Evolutionary conservation across 73 alveolate genomes (phyloP).

Genomic region (Paramecium caudatum): DNA sequence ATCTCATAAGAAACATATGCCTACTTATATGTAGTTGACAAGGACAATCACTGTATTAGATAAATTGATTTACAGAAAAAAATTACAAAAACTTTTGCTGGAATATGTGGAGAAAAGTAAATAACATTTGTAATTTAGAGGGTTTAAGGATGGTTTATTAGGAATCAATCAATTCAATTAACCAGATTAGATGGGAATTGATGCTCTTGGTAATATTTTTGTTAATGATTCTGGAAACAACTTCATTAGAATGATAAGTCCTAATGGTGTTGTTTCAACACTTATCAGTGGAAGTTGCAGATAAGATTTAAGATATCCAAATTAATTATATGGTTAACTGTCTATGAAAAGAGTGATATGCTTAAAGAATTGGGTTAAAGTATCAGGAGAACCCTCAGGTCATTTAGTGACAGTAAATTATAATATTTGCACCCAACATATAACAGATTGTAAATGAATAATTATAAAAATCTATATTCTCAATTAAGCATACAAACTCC

Average conservation of each 20-base stretch:
- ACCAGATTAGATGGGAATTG: slow-evolving; percentile 68
- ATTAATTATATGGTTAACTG: neutral
- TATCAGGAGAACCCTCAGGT: slow-evolving; percentile 44
- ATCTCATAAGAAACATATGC: neutral
- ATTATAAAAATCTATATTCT: slow-evolving; percentile 33
- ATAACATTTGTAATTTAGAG: neutral
- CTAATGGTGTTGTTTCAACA: neutral
- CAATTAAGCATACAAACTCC: too few relatives aligned
- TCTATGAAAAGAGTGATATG: slow-evolving; percentile 14
- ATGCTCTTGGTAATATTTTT: slow-evolving; percentile 54
- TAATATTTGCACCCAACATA: slow-evolving; percentile 51
- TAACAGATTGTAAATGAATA: slow-evolving; percentile 54
- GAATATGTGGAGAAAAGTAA: slow-evolving; percentile 5
- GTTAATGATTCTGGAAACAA: slow-evolving; percentile 34
- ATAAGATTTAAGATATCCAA: slow-evolving; percentile 45
- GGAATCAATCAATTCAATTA: slow-evolving; percentile 15
- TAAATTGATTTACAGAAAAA: slow-evolving; percentile 11
- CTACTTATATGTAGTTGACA: slow-evolving; percentile 16
- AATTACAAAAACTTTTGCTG: slow-evolving; percentile 55
- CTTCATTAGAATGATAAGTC: slow-evolving; percentile 29
- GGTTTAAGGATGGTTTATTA: slow-evolving; percentile 40
- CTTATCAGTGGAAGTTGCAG: slow-evolving; percentile 59
- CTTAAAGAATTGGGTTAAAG: slow-evolving; percentile 45
- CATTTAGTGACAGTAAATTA: slow-evolving; percentile 36
- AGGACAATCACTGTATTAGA: slow-evolving; percentile 53